Conservation (phyloP, 2,329 filamentous ascomycete species). For the Diaporthe batatas region DNA sequence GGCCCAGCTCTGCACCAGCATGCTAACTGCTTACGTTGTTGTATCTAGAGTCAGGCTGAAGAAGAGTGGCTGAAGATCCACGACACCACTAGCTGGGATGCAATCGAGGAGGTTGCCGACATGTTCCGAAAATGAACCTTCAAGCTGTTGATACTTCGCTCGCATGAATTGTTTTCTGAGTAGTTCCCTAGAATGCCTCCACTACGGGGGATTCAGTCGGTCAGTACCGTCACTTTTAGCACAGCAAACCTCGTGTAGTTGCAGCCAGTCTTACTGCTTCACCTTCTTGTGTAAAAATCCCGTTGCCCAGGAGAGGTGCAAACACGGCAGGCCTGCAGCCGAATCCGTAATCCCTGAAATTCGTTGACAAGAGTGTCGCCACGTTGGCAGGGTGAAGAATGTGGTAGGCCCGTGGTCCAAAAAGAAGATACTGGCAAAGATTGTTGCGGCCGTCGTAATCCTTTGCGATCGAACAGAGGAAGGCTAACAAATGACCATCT, state of each 20-base stretch:
- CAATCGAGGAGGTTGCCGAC: background rate
- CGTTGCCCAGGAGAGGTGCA: constrained; percentile 51
- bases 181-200: constrained; percentile 51
- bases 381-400: constrained; percentile 22
- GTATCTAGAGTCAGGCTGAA: constrained; percentile 4
- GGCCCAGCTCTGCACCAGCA: too few species aligned
- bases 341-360: constrained; percentile 15
- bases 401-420: constrained; percentile 9
- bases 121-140: background rate
- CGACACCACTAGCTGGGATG: background rate
- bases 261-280: constrained; percentile 35
- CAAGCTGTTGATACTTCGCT: constrained; percentile 3
- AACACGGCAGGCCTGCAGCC: background rate
- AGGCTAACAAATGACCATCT: background rate
- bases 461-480: background rate
- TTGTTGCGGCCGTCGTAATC: constrained; percentile 9
- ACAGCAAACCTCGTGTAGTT: background rate
- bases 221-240: background rate
- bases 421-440: constrained; percentile 1
- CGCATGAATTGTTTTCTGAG: constrained; percentile 49
- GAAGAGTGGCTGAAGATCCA: constrained; percentile 23
- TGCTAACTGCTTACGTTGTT: background rate
- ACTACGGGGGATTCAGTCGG: constrained; percentile 32
- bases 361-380: constrained; percentile 8
- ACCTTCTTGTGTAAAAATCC: constrained; percentile 53